Evolutionary conservation across 2,329 filamentous ascomycete genomes (phyloP).

Genomic region (Whalleya microplaca): DNA sequence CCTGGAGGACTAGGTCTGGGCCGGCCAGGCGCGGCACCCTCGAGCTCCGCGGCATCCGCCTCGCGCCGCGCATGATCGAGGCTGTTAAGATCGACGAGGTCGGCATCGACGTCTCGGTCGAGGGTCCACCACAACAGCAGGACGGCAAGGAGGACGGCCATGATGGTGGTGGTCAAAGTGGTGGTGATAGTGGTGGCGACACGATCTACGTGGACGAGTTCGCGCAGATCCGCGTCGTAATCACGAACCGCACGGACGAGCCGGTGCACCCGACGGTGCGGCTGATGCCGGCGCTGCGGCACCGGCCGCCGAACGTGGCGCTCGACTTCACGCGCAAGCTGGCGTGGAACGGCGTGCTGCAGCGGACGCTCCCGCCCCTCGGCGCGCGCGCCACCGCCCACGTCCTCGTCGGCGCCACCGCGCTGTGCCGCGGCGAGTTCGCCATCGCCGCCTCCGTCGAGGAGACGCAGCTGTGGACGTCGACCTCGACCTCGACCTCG

Average conservation of each 20-base stretch:
- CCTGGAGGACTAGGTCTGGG: constrained; percentile 66
- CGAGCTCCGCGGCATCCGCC: constrained; percentile 74
- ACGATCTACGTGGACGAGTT: constrained; percentile 61
- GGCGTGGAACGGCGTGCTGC: constrained; percentile 82
- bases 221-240: constrained; percentile 67
- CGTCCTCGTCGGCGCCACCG: constrained; percentile 70
- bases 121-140: no score
- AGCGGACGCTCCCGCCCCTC: constrained; percentile 71
- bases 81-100: constrained; percentile 81
- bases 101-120: constrained; percentile 65
- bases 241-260: constrained; percentile 73
- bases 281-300: constrained; percentile 74
- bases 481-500: no score
- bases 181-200: constrained; percentile 17
- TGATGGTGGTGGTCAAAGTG: no score
- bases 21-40: constrained; percentile 66
- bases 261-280: constrained; percentile 75
- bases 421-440: constrained; percentile 79
- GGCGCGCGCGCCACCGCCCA: constrained; percentile 61
- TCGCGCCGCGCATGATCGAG: constrained; percentile 80
- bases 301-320: constrained; percentile 71
- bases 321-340: constrained; percentile 83
- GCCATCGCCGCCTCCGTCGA: constrained; percentile 82
- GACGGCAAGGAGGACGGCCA: no score
- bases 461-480: constrained; percentile 65